A percentile compares a stretch with the other conserved stretches of the same genome.
Conservation (phyloP, 208 protist genomes). For the Sergeia podlipaevii region DNA sequence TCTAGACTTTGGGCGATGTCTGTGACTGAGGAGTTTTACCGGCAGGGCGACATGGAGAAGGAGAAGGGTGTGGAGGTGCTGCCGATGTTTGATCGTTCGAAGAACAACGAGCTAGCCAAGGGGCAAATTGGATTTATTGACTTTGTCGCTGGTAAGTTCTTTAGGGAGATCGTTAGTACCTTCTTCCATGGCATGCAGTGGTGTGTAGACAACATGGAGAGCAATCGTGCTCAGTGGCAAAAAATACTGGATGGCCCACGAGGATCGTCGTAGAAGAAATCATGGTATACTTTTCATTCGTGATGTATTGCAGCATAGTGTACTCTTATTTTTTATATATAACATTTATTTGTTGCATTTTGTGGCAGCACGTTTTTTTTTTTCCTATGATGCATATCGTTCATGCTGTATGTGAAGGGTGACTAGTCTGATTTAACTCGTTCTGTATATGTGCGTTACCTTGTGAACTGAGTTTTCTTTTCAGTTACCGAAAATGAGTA, state of each 20-base stretch:
- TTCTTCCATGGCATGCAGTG: constrained; percentile 76
- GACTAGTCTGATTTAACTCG: no score
- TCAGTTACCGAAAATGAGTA: no score
- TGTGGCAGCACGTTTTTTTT: no score
- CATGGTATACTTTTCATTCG: not conserved
- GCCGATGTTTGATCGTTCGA: constrained; percentile 84
- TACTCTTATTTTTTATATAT: constrained; percentile 4
- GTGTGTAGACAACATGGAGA: constrained; percentile 62
- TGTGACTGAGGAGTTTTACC: constrained; percentile 89
- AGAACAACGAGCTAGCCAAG: constrained; percentile 81
- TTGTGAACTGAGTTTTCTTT: no score
- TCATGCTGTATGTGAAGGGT: no score
- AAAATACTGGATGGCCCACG: constrained; percentile 31
- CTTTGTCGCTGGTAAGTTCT: constrained; percentile 80
- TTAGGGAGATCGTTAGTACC: constrained; percentile 50
- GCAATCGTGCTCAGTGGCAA: constrained; percentile 70
- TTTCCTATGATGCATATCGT: no score
- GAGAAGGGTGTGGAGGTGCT: constrained; percentile 78
- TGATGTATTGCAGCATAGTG: not conserved
- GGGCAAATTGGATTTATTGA: constrained; percentile 88
- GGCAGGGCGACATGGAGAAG: constrained; percentile 87
- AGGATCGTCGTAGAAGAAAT: not conserved
- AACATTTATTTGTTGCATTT: constrained; percentile 9
- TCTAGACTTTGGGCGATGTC: constrained; percentile 78
- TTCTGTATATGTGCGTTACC: no score